Evolutionary conservation across 768 basidiomycete genomes (phyloP).

Genomic region (Leccinum boreale): DNA sequence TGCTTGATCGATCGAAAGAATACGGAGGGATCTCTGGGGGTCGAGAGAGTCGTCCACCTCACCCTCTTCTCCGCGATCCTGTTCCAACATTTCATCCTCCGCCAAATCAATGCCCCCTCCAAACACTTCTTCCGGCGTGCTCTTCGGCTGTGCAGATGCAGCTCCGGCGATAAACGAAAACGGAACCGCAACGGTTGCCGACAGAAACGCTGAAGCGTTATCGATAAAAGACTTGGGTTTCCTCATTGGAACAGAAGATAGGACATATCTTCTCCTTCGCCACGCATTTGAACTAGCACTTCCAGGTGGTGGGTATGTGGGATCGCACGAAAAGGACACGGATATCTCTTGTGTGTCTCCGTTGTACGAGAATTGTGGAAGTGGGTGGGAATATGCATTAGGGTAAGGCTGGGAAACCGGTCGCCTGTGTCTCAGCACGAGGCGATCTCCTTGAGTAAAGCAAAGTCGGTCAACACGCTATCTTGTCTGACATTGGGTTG

Average conservation of each 20-base stretch:
- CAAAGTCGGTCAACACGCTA: conserved; percentile 5
- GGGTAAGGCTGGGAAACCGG: conserved; percentile 77
- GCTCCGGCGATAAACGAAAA: conserved; percentile 50
- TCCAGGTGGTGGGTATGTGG: conserved; percentile 49
- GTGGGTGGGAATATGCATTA: conserved; percentile 71
- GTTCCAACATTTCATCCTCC: conserved; percentile 77
- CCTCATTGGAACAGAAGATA: conserved; percentile 64
- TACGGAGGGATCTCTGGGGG: conserved; percentile 49
- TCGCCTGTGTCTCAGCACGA: conserved; percentile 74
- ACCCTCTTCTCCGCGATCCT: conserved; percentile 73
- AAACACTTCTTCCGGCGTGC: conserved; percentile 67
- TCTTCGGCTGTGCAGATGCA: conserved; percentile 29
- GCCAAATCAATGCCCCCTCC: conserved; percentile 64
- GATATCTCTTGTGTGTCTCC: conserved; percentile 54
- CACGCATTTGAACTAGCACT: conserved; percentile 43
- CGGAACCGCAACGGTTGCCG: conserved; percentile 57
- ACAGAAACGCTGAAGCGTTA: conserved; percentile 64
- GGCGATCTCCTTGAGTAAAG: conserved; percentile 47
- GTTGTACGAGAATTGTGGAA: conserved; percentile 66
- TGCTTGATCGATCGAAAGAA: conserved; percentile 49
- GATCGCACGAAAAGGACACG: conserved; percentile 60
- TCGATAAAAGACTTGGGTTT: conserved; percentile 69
- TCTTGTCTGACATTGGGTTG: background rate
- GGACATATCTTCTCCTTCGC: conserved; percentile 56
- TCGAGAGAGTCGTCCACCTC: conserved; percentile 76